Base-by-base conservation (phyloP, 2,329 filamentous ascomycete species). In the Phoma sp. region DNA sequence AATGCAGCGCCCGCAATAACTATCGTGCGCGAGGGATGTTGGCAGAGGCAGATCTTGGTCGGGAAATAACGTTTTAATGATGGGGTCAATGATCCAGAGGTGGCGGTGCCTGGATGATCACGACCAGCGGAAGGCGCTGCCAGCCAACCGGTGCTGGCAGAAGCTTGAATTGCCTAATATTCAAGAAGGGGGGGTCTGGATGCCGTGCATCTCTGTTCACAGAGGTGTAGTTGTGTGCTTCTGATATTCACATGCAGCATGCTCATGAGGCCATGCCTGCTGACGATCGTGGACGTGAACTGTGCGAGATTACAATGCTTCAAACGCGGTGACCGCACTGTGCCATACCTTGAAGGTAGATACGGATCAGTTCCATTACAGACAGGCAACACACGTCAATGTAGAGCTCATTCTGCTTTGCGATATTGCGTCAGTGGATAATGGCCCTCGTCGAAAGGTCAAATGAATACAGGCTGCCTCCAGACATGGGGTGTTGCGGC, bases 21-120 rank as follows among this genome's bases (percentile, higher is more conserved):
- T 33, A 26, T 39, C 34, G 25, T 46, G 47, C 30, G 15, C 18
- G 5, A 17, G 15, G 15, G 71, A 36, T 72, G 64, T 14, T 30
- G 43, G 12, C 30, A 23, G 5, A 23, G n/a, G 12, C n/a, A 30
- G n/a, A 23, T 46, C 14, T 20, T 26, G 28, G 15, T 18, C 20
- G 17, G 11, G 15, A n/a, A 23, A 10, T n/a, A 21, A 38, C 17
- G 26, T 46, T 42, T 36, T n/a, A n/a, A n/a, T n/a, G 15, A 54
- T 47, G 39, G 46, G 29, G 34, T 46, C 28, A 23, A 54, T 54
- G 28, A 42, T 34, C 46, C 26, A 55, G 26, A 26, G 23, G 40
- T 38, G 40, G 46, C 46, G 40, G 52, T 42, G 52, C 52, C 46
- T 55, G 25, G 47, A 42, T 25, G 29, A 38, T 37, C 47, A 40